A percentile compares a stretch with the other conserved stretches of the same genome.
Evolutionary conservation across 2,329 filamentous ascomycete species (phyloP).

Genomic region (Xylariaceae sp.): DNA sequence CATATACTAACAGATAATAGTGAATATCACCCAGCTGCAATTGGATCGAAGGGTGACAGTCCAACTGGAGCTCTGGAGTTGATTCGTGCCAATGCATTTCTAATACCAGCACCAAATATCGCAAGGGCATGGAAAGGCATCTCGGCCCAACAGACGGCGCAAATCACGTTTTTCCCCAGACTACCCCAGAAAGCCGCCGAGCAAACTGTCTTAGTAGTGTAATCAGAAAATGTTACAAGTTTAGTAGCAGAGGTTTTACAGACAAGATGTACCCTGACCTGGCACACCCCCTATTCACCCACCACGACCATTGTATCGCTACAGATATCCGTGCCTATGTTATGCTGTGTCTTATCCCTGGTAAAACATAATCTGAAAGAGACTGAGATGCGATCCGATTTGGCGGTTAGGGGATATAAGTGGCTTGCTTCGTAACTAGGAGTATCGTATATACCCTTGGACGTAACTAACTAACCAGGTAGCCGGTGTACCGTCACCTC

Average conservation of each 20-base stretch:
- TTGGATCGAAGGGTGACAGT: no score
- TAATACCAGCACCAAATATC: neutral
- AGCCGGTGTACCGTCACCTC: neutral
- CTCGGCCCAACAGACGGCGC: slow-evolving; percentile 17
- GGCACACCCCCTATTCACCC: neutral
- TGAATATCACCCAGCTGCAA: neutral
- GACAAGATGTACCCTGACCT: neutral
- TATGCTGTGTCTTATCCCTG: neutral
- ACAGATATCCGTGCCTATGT: neutral
- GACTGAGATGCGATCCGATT: neutral
- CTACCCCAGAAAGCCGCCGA: slow-evolving; percentile 12
- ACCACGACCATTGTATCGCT: neutral
- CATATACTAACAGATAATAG: no score
- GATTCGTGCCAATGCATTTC: neutral
- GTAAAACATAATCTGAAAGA: neutral
- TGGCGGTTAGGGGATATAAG: neutral
- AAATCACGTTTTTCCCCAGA: slow-evolving; percentile 19
- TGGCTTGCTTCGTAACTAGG: neutral
- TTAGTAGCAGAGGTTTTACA: no score
- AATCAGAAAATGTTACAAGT: neutral
- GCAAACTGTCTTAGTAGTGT: neutral
- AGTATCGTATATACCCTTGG: neutral
- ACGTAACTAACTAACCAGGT: neutral
- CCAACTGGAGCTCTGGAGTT: neutral
- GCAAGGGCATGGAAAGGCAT: slow-evolving; percentile 8